Conservation (phyloP, 352 stramenopile species). For the Blastocystis sp. region DNA sequence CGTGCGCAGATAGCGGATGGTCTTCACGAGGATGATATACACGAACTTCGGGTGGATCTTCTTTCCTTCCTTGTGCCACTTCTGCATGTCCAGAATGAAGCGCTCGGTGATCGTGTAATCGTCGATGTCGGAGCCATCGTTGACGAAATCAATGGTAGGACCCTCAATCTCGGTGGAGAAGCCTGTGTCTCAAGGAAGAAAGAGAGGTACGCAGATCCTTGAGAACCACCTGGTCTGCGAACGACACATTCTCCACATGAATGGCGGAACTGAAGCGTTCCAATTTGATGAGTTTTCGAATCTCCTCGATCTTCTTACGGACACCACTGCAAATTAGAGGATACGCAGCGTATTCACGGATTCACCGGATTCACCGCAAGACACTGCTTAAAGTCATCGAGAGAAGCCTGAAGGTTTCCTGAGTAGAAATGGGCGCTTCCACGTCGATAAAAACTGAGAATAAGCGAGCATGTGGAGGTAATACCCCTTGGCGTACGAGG, state of each 20-base stretch:
- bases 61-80: slow-evolving; percentile 89
- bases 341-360: neutral
- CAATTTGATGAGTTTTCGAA: slow-evolving; percentile 89
- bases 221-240: neutral
- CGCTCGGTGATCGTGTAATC: slow-evolving; percentile 62
- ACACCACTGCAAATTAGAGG: slow-evolving; percentile 60
- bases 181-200: slow-evolving; percentile 71
- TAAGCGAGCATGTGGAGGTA: neutral
- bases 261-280: slow-evolving; percentile 88
- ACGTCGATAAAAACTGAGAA: slow-evolving; percentile 82
- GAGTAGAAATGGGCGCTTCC: slow-evolving; percentile 88
- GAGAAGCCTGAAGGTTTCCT: slow-evolving; percentile 84
- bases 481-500: slow-evolving; percentile 82
- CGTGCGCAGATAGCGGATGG: slow-evolving; percentile 75
- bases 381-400: slow-evolving; percentile 80
- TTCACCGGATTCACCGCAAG: neutral
- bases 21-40: slow-evolving; percentile 81
- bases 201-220: slow-evolving; percentile 75
- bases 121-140: slow-evolving; percentile 65
- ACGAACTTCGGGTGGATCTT: slow-evolving; percentile 93
- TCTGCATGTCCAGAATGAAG: slow-evolving; percentile 79
- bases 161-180: neutral
- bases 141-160: slow-evolving; percentile 70
- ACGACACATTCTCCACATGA: slow-evolving; percentile 76
- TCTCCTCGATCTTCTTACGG: slow-evolving; percentile 81